Conservation (phyloP, 768 basidiomycete species). For the Lenzites betulinus region DNA sequence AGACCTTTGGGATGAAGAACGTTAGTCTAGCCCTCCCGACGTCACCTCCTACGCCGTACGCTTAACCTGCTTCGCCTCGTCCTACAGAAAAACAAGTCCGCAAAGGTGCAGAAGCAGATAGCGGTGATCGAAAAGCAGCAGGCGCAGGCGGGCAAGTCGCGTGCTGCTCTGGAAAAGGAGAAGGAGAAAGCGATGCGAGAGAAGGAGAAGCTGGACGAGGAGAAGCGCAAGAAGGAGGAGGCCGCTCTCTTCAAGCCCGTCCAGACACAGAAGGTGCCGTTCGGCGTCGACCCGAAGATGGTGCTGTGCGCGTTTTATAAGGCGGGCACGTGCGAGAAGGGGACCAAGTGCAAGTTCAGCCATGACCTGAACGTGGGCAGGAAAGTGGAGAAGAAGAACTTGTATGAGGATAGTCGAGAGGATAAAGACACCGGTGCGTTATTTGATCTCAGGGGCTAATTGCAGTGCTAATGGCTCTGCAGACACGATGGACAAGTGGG, state of each 20-base stretch:
- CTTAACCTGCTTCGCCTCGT: neutral
- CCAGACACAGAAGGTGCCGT: constrained; percentile 84
- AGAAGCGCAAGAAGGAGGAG: constrained; percentile 83
- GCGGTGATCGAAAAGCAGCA: constrained; percentile 79
- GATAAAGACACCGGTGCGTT: constrained; percentile 72
- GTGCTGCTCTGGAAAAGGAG: constrained; percentile 79
- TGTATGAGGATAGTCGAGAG: constrained; percentile 88
- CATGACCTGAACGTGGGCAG: constrained; percentile 88
- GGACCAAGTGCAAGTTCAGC: constrained; percentile 94
- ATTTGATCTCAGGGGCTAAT: neutral
- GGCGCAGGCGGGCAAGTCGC: constrained; percentile 75
- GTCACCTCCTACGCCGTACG: neutral
- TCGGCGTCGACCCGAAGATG: constrained; percentile 96
- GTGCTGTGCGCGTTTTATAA: constrained; percentile 92
- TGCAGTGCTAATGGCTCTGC: neutral
- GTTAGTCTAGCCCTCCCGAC: constrained; percentile 43
- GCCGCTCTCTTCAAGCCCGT: constrained; percentile 81
- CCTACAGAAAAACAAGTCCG: constrained; percentile 87
- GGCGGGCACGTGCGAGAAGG: constrained; percentile 92
- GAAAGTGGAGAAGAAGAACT: constrained; percentile 93
- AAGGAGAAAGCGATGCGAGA: constrained; percentile 77
- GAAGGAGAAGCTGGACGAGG: constrained; percentile 77
- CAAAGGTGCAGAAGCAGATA: constrained; percentile 88
- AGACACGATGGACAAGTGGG: constrained; percentile 99
- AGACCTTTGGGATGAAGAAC: constrained; percentile 92